Base-by-base conservation (phyloP, 495 filamentous ascomycete species). In the Jackrogersella multiformis region DNA sequence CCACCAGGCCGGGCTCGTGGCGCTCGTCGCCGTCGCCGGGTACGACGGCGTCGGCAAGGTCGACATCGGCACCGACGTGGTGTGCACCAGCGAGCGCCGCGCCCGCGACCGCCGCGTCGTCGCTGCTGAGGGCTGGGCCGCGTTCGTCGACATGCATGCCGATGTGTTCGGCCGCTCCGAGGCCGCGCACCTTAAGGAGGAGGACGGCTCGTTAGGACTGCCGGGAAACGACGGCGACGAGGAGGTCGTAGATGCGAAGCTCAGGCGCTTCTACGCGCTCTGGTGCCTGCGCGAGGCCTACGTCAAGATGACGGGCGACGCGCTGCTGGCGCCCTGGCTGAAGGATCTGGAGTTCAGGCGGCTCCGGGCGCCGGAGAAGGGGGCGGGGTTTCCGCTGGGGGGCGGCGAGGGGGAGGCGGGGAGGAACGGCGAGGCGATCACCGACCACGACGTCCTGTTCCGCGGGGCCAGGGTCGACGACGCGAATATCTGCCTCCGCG, bases 261-360 rank as follows among this genome's bases (percentile, higher is more conserved):
- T 96, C 39, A 82, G 93, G 2, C 80, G 87, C 4, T 97, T 97
- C 76, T 97, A 95, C 71, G 87, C 93, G 1, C 90, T 90, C 66
- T 97, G 92, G 92, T 92, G 89, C 56, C 81, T 95, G 55, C 91
- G 95, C 68, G 93, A 97, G 78, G 91, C 93, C 0, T 97, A 93
- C 78, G 87, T 97, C 65, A 97, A 97, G 84, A 87, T 97, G 85
- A 92, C 91, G 7, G 93, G 93, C 26, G 93, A 96, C 68, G 93
- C 92, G 15, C 79, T 97, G 48, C 78, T 96, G 32, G 93, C 93
- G 2, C 80, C 84, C 2, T 97, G 92, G 93, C 74, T 94, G 56
- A 74, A 79, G 45, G 84, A 90, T 67, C 65, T 84, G 16, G 79
- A 82, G 68, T 81, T 82, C 21, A 44, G 61, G 21, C 42, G 58